Base-by-base conservation (phyloP, 129 eudicot genomes). In the Sambucus nigra region DNA sequence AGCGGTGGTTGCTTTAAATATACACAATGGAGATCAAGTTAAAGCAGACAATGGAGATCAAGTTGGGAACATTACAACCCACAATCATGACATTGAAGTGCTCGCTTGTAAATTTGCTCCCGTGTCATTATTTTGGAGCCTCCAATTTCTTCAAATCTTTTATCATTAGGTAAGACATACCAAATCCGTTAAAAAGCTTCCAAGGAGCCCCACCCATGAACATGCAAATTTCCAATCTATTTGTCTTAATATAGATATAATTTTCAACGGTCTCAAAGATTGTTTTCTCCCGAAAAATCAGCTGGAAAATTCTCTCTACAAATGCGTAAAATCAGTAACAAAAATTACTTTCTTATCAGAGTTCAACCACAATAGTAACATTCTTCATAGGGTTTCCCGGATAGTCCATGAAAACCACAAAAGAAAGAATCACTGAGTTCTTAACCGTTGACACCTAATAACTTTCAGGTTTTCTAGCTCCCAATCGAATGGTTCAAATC, bases 41-140 rank as follows among this genome's bases (percentile, higher is more conserved):
- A n/a, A n/a, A n/a, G n/a, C n/a, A n/a, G n/a, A n/a, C n/a, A n/a
- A n/a, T n/a, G n/a, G n/a, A n/a, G n/a, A n/a, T n/a, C n/a, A n/a
- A n/a, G n/a, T n/a, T n/a, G n/a, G n/a, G n/a, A n/a, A n/a, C n/a
- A n/a, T n/a, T n/a, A n/a, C n/a, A n/a, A n/a, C n/a, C n/a, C n/a
- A n/a, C n/a, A n/a, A n/a, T n/a, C n/a, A n/a, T n/a, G n/a, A n/a
- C n/a, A n/a, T n/a, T n/a, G n/a, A n/a, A n/a, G n/a, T n/a, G n/a
- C n/a, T n/a, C n/a, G n/a, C n/a, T n/a, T 23, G 49, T 35, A 71
- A 44, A 51, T 35, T 51, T 46, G 12, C 33, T 29, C 35, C 35
- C 35, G 35, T 29, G 4, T 8, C 8, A 29, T n/a, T 29, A 29
- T 29, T 3, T n/a, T 2, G 42, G 8, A 35, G 8, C 42, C 42